Conservation (phyloP, 2,329 filamentous ascomycete species). For the Plectosphaerella plurivora region DNA sequence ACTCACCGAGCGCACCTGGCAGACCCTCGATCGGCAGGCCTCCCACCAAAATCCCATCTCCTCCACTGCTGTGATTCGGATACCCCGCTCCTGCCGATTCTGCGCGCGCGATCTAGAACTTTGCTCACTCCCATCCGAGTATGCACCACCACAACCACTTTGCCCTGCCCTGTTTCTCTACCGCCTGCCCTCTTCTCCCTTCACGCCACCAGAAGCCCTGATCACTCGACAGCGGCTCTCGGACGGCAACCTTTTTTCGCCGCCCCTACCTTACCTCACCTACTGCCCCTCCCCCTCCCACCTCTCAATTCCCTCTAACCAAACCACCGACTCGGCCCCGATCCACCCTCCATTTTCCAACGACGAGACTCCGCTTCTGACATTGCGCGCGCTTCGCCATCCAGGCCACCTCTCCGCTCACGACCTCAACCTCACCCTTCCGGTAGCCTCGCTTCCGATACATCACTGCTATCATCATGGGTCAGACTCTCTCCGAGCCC, state of each 20-base stretch:
- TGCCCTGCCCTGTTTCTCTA: conserved; percentile 1
- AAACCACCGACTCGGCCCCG: neutral
- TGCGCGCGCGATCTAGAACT: conserved; percentile 15
- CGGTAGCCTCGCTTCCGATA: conserved; percentile 24
- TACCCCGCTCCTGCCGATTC: conserved; percentile 16
- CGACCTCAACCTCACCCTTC: conserved; percentile 9
- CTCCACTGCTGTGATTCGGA: conserved; percentile 9
- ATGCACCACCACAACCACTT: conserved; percentile 7
- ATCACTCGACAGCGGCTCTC: neutral
- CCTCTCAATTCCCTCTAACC: neutral
- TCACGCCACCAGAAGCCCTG: neutral
- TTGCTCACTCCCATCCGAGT: conserved; percentile 10
- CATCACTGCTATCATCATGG: conserved; percentile 56
- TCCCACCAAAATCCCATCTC: conserved; percentile 3
- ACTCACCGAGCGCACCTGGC: neutral
- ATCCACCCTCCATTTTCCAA: neutral
- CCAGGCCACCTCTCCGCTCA: conserved; percentile 9
- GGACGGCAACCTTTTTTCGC: neutral
- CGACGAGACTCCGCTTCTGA: neutral
- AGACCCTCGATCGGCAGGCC: conserved; percentile 5
- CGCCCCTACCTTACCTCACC: neutral
- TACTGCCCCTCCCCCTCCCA: neutral
- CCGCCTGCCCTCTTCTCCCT: neutral
- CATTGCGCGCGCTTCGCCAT: neutral
- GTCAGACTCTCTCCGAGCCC: conserved; percentile 98